phyloP scores from a whole-genome alignment of 2,329 filamentous ascomycete species.

The Pseudogymnoascus sp. region DNA sequence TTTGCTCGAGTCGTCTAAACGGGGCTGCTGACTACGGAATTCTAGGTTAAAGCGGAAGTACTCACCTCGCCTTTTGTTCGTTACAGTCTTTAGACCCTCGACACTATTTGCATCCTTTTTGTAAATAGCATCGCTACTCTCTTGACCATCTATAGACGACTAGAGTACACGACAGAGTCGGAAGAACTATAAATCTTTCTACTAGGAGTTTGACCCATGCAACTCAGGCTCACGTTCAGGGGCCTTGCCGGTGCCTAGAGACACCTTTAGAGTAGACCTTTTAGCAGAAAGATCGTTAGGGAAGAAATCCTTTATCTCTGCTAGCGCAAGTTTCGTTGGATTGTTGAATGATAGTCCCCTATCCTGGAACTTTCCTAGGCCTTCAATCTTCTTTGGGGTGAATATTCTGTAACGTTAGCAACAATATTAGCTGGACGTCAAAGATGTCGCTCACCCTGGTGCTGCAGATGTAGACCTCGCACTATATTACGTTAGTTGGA shows the following conservation, averaged over 20 bases:
- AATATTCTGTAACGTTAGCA: constrained; percentile 13
- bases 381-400: constrained; percentile 19
- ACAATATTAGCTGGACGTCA: too few species aligned
- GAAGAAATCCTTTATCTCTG: constrained; percentile 18
- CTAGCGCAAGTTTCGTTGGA: constrained; percentile 19
- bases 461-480: constrained; percentile 16
- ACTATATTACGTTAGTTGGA: too few species aligned
- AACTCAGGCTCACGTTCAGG: constrained; percentile 17
- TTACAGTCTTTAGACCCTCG: too few species aligned
- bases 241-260: constrained; percentile 16
- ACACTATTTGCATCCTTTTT: constrained; percentile 1
- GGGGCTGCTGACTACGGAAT: constrained; percentile 17
- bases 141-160: constrained; percentile 20
- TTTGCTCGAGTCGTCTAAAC: constrained; percentile 13
- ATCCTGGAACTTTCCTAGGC: constrained; percentile 24
- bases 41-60: constrained; percentile 22
- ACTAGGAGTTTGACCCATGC: constrained; percentile 18
- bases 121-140: constrained; percentile 17
- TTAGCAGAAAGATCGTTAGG: constrained; percentile 16
- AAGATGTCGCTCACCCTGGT: constrained; percentile 15
- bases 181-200: constrained; percentile 20
- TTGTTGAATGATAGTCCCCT: constrained; percentile 22
- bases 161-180: constrained; percentile 19
- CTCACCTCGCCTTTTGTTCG: background rate
- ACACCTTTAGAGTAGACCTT: constrained; percentile 22